These are phyloP conservation scores for Monosporascus sp. DNA, from an alignment of 2,329 filamentous ascomycete genomes.

Conservation along the genomic window DNA sequence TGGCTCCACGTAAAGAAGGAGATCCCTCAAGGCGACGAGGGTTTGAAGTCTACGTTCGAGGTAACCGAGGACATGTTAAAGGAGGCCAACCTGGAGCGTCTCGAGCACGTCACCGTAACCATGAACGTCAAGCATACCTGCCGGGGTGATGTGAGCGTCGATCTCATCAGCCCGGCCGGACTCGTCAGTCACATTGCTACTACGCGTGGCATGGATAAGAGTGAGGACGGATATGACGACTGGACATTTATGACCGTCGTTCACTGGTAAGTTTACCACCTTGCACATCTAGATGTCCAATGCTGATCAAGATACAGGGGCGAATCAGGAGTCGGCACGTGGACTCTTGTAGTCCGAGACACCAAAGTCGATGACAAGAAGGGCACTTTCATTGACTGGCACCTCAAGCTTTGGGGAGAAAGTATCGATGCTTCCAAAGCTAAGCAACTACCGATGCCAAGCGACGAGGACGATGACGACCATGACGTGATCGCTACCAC, in stretches of 20 bases:
- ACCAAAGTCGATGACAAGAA: constrained; percentile 68
- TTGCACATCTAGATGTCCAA: background rate
- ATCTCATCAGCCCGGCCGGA: constrained; percentile 78
- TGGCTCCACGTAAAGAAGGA: constrained; percentile 85
- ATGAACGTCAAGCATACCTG: constrained; percentile 91
- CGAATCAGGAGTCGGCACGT: constrained; percentile 79
- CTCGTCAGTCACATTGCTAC: constrained; percentile 80
- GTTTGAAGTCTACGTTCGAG: constrained; percentile 73
- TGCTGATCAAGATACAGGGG: constrained; percentile 55
- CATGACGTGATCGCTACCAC: constrained; percentile 63
- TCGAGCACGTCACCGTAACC: constrained; percentile 94
- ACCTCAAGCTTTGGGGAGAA: constrained; percentile 91
- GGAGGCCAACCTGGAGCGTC: constrained; percentile 72
- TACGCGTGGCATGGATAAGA: constrained; percentile 63
- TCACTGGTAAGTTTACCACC: constrained; percentile 65
- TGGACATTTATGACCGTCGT: constrained; percentile 99
- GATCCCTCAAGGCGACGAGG: constrained; percentile 80
- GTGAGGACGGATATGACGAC: constrained; percentile 69
- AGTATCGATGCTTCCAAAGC: constrained; percentile 71
- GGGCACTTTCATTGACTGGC: constrained; percentile 86
- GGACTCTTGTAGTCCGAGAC: constrained; percentile 89
- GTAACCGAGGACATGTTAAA: constrained; percentile 78
- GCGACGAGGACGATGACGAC: constrained; percentile 76
- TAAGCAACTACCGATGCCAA: constrained; percentile 72
- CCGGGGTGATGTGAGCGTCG: constrained; percentile 87